Conservation (phyloP, 257 asterid genomes). For the Scutellaria baicalensis region DNA sequence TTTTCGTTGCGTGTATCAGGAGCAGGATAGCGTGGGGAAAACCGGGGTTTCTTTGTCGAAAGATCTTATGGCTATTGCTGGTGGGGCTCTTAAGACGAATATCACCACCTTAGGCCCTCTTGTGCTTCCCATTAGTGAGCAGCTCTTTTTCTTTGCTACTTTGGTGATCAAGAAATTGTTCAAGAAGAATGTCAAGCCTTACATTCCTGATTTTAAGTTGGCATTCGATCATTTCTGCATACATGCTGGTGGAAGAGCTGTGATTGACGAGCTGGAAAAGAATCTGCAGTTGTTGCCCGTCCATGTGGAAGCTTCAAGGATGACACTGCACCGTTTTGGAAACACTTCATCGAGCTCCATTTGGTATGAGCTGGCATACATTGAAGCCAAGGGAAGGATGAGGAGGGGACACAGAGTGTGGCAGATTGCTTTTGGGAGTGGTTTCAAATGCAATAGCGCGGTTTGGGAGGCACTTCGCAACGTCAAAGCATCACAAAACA, state of each 20-base stretch:
- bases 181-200: constrained; percentile 59
- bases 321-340: constrained; percentile 80
- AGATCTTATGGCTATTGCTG: constrained; percentile 83
- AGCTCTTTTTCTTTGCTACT: constrained; percentile 54
- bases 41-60: constrained; percentile 64
- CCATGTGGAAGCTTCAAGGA: constrained; percentile 77
- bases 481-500: constrained; percentile 38
- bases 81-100: constrained; percentile 68
- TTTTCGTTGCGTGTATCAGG: constrained; percentile 61
- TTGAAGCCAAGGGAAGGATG: constrained; percentile 70
- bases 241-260: constrained; percentile 82
- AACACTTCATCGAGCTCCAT: constrained; percentile 82
- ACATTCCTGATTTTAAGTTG: constrained; percentile 68
- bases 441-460: constrained; percentile 73
- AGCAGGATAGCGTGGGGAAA: constrained; percentile 53
- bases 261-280: constrained; percentile 81
- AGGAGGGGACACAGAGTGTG: constrained; percentile 54
- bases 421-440: constrained; percentile 87
- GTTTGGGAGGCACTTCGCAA: constrained; percentile 70
- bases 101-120: constrained; percentile 74
- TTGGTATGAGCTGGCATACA: constrained; percentile 77
- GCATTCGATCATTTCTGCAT: constrained; percentile 85
- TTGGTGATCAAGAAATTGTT: constrained; percentile 50
- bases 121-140: constrained; percentile 75
- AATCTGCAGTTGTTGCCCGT: constrained; percentile 52